Percentiles rank a stretch among this genome's conserved stretches.
Evolutionary conservation across 140 eudicot species (phyloP).

Genomic region (Anethum foeniculum): DNA sequence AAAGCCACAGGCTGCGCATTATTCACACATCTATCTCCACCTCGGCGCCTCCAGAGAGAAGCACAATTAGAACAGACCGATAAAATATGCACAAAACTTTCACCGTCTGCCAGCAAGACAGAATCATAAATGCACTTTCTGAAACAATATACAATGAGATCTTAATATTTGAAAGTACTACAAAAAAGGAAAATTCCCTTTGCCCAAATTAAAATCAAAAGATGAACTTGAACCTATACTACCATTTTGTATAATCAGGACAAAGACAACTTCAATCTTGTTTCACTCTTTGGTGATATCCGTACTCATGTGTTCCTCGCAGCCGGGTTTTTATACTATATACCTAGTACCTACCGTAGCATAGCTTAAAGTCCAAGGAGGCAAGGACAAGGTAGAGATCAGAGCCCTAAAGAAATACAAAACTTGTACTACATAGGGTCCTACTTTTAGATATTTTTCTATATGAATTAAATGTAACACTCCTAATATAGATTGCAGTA

Average conservation of each 20-base stretch:
- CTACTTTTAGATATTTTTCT: neutral
- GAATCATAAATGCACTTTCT: neutral
- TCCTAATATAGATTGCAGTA: neutral
- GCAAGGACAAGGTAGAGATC: neutral
- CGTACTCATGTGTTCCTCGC: neutral
- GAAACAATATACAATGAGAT: neutral
- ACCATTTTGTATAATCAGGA: neutral
- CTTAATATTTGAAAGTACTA: neutral
- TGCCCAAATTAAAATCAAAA: neutral
- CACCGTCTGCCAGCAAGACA: neutral
- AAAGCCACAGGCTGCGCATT: neutral
- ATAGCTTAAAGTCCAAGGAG: neutral
- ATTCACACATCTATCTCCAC: neutral
- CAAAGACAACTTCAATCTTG: neutral
- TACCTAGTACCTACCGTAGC: neutral
- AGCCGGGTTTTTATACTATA: neutral
- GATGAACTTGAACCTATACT: neutral
- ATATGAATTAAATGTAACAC: neutral
- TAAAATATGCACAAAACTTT: neutral
- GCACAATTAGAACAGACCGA: neutral
- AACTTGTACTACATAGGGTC: neutral
- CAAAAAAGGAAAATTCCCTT: neutral
- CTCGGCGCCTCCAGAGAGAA: neutral
- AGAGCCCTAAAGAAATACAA: neutral
- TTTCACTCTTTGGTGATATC: neutral